phyloP scores from a whole-genome alignment of 352 stramenopile genomes.

The Pythium guiyangense region DNA sequence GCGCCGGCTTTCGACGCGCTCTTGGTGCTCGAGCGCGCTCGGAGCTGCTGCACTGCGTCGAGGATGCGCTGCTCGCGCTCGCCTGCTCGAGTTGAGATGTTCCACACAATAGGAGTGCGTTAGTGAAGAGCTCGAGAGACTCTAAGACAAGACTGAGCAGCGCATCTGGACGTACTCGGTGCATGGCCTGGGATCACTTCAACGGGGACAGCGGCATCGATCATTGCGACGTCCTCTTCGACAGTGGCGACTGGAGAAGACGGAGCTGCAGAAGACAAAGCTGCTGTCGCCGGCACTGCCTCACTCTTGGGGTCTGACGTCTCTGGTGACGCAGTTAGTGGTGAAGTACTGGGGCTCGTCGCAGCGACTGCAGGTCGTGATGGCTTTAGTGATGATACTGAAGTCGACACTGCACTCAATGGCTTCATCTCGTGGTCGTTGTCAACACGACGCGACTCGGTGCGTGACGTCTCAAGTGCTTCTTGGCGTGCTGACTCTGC shows the following conservation, averaged over 20 bases:
- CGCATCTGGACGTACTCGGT: constrained; percentile 8
- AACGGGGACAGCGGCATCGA: neutral
- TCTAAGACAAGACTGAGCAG: too few species aligned
- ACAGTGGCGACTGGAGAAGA: neutral
- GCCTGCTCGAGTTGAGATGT: constrained; percentile 24
- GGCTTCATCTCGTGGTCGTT: neutral
- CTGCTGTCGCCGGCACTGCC: neutral
- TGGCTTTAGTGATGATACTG: too few species aligned
- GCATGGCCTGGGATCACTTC: constrained; percentile 6
- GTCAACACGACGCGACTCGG: too few species aligned
- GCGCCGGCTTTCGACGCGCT: constrained; percentile 29
- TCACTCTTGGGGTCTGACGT: neutral
- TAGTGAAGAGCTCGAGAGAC: too few species aligned
- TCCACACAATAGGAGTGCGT: too few species aligned
- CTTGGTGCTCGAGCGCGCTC: constrained; percentile 24
- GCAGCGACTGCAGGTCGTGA: too few species aligned
- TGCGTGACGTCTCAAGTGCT: neutral
- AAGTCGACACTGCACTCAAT: neutral
- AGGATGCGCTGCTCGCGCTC: constrained; percentile 57
- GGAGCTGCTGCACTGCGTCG: constrained; percentile 31
- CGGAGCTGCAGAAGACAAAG: neutral
- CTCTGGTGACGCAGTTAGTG: too few species aligned
- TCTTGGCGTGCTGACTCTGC: too few species aligned
- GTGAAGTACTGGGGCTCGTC: neutral
- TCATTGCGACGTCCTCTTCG: too few species aligned